Conservation (phyloP, 1,284 basidiomycete genomes). For the Rhodotorula sp. region DNA sequence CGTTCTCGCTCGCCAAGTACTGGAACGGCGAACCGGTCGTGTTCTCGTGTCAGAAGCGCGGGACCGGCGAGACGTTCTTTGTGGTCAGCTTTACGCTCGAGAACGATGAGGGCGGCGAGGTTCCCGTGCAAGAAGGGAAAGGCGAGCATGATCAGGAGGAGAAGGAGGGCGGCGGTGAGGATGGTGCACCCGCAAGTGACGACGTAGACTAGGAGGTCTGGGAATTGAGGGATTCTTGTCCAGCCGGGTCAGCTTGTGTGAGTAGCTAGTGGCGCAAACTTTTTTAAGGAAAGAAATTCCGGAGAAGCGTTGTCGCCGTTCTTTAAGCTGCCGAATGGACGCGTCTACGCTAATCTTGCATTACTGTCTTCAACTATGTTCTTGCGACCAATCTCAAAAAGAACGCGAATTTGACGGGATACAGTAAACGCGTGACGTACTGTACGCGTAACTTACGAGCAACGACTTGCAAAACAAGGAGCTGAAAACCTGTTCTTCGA, state of each 20-base stretch:
- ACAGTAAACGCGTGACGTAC: too few relatives aligned
- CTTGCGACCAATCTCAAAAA: too few relatives aligned
- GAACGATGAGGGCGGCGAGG: constrained; percentile 10
- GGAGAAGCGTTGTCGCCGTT: background rate
- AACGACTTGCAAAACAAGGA: too few relatives aligned
- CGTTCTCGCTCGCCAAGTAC: constrained; percentile 33
- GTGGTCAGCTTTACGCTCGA: constrained; percentile 37
- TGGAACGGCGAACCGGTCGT: constrained; percentile 34
- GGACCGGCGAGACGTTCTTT: constrained; percentile 20
- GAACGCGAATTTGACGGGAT: too few relatives aligned
- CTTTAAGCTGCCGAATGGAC: background rate
- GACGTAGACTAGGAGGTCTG: constrained; percentile 7
- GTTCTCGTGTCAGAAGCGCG: constrained; percentile 14
- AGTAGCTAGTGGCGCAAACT: background rate
- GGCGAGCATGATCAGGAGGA: background rate
- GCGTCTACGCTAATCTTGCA: too few relatives aligned
- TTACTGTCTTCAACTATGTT: too few relatives aligned
- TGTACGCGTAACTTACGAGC: too few relatives aligned
- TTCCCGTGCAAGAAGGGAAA: background rate
- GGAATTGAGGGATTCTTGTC: background rate
- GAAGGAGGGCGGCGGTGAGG: background rate
- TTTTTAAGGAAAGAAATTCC: background rate
- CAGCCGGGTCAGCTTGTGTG: too few relatives aligned
- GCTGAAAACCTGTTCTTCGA: too few relatives aligned
- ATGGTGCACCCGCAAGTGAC: background rate